phyloP scores from a whole-genome alignment of 805 yeast species.

The Metschnikowia peoriensis region DNA sequence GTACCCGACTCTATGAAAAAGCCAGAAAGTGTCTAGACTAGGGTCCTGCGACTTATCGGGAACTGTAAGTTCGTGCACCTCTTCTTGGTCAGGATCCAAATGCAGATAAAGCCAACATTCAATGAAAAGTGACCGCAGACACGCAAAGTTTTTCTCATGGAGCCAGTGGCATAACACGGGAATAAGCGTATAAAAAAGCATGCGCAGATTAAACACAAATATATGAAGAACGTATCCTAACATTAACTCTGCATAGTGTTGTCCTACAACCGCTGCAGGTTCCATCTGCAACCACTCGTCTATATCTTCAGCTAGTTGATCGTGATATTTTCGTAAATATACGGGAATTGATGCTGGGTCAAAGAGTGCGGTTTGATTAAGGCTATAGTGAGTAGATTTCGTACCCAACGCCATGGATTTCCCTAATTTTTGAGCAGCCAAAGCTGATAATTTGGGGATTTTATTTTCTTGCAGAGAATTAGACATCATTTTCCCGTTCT shows the following conservation, averaged over 20 bases:
- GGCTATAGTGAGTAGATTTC: constrained; percentile 32
- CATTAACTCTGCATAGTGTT: constrained; percentile 25
- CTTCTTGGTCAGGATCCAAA: constrained; percentile 12
- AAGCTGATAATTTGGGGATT: constrained; percentile 19
- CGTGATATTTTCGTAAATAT: constrained; percentile 21
- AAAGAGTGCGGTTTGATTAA: constrained; percentile 28
- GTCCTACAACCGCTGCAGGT: constrained; percentile 23
- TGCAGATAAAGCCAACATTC: constrained; percentile 16
- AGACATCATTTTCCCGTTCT: background rate
- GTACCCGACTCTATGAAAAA: constrained; percentile 25
- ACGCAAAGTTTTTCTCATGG: constrained; percentile 21
- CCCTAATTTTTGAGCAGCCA: constrained; percentile 31
- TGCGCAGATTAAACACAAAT: constrained; percentile 34
- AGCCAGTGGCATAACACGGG: constrained; percentile 41
- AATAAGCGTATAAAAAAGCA: constrained; percentile 28
- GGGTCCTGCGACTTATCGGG: constrained; percentile 6
- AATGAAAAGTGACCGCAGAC: constrained; percentile 12
- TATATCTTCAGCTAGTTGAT: constrained; percentile 30
- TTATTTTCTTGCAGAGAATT: background rate
- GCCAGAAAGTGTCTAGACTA: constrained; percentile 25
- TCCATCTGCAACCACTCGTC: constrained; percentile 38
- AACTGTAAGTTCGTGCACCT: constrained; percentile 7
- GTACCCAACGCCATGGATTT: constrained; percentile 34
- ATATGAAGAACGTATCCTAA: constrained; percentile 36
- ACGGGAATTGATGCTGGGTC: constrained; percentile 26